Evolutionary conservation across 352 stramenopile genomes (phyloP), one percentile per base, ranked within the genome.

Genomic region (Globisporangium apiculatum): DNA sequence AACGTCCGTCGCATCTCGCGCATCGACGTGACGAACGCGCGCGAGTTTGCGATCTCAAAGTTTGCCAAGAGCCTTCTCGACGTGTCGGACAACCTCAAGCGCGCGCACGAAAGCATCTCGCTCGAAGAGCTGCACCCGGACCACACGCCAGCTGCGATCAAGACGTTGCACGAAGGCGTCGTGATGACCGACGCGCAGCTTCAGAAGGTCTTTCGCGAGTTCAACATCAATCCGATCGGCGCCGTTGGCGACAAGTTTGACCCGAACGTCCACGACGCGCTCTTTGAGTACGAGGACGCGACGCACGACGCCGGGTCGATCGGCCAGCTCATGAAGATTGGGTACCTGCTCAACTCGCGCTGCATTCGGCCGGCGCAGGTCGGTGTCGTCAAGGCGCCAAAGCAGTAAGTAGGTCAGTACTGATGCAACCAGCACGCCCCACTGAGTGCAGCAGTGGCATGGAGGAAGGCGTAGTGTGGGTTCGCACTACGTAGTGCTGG

Each of bases 1-100:
- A 99, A 99, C 73, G 96, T 98, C 62, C 91, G 96, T 47, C 76
- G 87, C 43, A 98, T 98, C 72, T 97, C 95, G 58, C 69, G 83
- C 59, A 67, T 91, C 7, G 97, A 99, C 72, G 91, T 99, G 41
- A 81, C 91, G 57, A 92, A 95, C 46, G 96, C 93, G 47, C 80
- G 83, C 40, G 86, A 96, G 53, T 99, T 98, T 75, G 93, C 96
- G 59, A 97, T 98, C 61, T 87, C 86, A 56, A 98, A 95, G 61
- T 99, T 99, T 71, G 94, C 96, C 61, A 99, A 99, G 79, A 85
- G 75, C 58, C 71, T 99, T 55, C 76, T 99, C 62, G 96, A 99
- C 61, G 95, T 98, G 24, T 97, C 95, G 50, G 97, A 99, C 80
- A 99, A 99, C 72, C 86, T 99, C 40, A 82, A 92, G 60, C 88